phyloP scores from a whole-genome alignment of 163 green algal genomes.

The Chlamydomonas reinhardtii region DNA sequence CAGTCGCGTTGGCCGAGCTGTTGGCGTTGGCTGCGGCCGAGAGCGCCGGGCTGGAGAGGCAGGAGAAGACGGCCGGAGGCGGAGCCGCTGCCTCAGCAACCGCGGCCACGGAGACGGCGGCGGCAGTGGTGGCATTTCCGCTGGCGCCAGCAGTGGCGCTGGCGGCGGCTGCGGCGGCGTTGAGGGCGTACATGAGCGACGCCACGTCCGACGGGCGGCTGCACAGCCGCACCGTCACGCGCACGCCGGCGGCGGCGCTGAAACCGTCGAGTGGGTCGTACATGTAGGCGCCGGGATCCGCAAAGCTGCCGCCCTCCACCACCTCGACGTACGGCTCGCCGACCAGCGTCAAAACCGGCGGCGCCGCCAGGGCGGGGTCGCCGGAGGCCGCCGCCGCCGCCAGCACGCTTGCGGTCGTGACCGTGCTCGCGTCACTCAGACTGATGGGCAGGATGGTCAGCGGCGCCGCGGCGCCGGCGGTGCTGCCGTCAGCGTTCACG shows the following conservation, averaged over 20 bases:
- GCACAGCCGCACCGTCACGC: slow-evolving; percentile 39
- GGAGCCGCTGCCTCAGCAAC: slow-evolving; percentile 16
- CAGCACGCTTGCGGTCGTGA: no score
- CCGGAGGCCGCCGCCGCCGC: not conserved
- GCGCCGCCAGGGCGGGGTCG: not conserved
- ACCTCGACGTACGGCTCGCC: slow-evolving; percentile 34
- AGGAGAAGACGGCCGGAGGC: slow-evolving; percentile 18
- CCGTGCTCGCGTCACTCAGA: not conserved
- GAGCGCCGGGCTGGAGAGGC: not conserved
- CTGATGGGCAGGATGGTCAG: slow-evolving; percentile 12
- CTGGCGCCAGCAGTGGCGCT: not conserved
- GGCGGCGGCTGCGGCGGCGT: not conserved
- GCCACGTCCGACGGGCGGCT: slow-evolving; percentile 4
- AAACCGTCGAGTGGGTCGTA: slow-evolving; percentile 61
- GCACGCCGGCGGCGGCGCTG: not conserved
- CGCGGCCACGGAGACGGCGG: slow-evolving; percentile 1
- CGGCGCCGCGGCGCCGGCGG: not conserved
- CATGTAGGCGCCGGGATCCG: slow-evolving; percentile 51
- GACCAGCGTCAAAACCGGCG: slow-evolving; percentile 19
- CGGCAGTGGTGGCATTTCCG: not conserved
- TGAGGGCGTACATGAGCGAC: slow-evolving; percentile 3
- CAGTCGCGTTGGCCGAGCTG: not conserved
- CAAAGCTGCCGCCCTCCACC: slow-evolving; percentile 3
- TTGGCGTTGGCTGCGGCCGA: not conserved
- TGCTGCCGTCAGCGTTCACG: not conserved